Percentiles rank a stretch among this genome's conserved stretches.
These are phyloP conservation scores for Candida saitoana DNA, from an alignment of 805 yeast genomes.

Conservation along the genomic window DNA sequence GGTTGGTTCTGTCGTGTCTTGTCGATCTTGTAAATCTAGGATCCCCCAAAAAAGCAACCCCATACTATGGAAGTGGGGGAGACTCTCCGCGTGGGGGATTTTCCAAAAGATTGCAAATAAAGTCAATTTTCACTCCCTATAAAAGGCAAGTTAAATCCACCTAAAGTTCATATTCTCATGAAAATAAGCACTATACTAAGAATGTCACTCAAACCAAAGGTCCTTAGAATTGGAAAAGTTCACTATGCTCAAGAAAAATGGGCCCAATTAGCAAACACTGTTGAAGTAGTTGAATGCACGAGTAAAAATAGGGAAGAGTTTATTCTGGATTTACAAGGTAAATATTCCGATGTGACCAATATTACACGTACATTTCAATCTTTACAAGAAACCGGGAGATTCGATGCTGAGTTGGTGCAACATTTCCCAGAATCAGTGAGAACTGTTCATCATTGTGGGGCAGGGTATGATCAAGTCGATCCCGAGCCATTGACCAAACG, in stretches of 20 bases:
- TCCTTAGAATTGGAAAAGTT: constrained; percentile 62
- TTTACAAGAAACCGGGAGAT: constrained; percentile 52
- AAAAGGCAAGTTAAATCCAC: background rate
- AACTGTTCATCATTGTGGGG: constrained; percentile 61
- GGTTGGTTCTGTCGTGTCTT: too few species aligned
- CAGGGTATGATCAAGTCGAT: constrained; percentile 74
- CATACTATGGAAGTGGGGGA: background rate
- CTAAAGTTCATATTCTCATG: background rate
- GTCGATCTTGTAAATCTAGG: too few species aligned
- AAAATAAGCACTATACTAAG: background rate
- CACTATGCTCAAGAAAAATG: constrained; percentile 62
- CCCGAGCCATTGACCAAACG: constrained; percentile 46
- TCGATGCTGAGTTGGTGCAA: constrained; percentile 57
- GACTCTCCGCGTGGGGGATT: constrained; percentile 1
- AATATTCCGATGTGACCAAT: constrained; percentile 40
- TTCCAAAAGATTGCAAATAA: background rate
- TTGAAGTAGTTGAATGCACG: constrained; percentile 34
- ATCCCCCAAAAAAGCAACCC: background rate
- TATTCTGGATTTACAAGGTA: constrained; percentile 38
- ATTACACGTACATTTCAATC: constrained; percentile 54
- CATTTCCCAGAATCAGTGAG: constrained; percentile 53
- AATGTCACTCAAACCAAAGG: constrained; percentile 43
- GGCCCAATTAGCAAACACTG: constrained; percentile 47
- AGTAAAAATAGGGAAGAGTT: constrained; percentile 37
- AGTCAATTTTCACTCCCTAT: background rate